These are phyloP conservation scores for Erythrophleum ivorense DNA, from an alignment of 331 rosid species.

Conservation along the genomic window DNA sequence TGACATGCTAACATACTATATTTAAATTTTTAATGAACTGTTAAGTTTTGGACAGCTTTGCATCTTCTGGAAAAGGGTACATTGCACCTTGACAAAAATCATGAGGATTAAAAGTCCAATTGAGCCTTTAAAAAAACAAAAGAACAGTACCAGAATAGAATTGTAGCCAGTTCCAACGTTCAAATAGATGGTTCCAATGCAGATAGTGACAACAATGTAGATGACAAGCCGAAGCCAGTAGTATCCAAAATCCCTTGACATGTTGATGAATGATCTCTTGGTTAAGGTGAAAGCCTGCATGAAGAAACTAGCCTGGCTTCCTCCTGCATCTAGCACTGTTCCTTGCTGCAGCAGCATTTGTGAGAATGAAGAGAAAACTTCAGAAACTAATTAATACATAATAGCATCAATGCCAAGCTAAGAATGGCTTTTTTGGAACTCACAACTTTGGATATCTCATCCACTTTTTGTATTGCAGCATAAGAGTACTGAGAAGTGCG, in stretches of 20 bases:
- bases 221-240: constrained; percentile 98
- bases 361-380: background rate
- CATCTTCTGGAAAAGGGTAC: background rate
- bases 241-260: constrained; percentile 98
- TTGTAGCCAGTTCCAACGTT: constrained; percentile 86
- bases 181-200: constrained; percentile 89
- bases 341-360: constrained; percentile 66
- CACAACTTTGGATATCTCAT: constrained; percentile 84
- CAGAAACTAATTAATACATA: background rate
- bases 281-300: constrained; percentile 82
- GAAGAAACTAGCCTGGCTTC: constrained; percentile 95
- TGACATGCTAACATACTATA: too few species aligned
- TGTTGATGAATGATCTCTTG: constrained; percentile 86
- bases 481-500: constrained; percentile 79
- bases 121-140: background rate
- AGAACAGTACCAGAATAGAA: constrained; percentile 77
- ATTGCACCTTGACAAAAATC: background rate
- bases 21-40: too few species aligned
- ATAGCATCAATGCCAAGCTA: constrained; percentile 1
- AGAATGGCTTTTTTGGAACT: constrained; percentile 36
- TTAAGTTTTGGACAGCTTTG: too few species aligned
- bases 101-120: background rate
- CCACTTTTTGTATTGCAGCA: constrained; percentile 78
- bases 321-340: constrained; percentile 88
- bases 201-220: constrained; percentile 84